Evolutionary conservation across 2,329 filamentous ascomycete species (phyloP).

Genomic region (Golovinomyces cichoracearum): DNA sequence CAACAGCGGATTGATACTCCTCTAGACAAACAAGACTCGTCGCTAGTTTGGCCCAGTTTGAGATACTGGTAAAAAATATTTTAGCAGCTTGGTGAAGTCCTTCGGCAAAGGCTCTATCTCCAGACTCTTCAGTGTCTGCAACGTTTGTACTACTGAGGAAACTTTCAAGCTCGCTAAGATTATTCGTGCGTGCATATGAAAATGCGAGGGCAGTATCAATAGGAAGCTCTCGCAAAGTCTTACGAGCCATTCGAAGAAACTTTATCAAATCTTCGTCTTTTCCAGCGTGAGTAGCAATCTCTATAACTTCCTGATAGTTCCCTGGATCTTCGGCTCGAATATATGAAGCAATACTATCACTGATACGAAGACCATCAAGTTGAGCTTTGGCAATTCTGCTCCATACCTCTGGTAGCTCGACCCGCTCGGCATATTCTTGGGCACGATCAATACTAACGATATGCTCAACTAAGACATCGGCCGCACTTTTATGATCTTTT

Average conservation of each 20-base stretch:
- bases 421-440: constrained; percentile 80
- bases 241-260: constrained; percentile 87
- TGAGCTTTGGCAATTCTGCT: constrained; percentile 96
- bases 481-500: constrained; percentile 61
- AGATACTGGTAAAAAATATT: constrained; percentile 96
- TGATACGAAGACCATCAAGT: constrained; percentile 76
- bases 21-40: constrained; percentile 91
- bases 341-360: constrained; percentile 86
- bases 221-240: constrained; percentile 76
- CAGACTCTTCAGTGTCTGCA: constrained; percentile 82
- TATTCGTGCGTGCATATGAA: constrained; percentile 72
- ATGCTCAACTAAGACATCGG: constrained; percentile 80
- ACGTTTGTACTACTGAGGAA: constrained; percentile 86
- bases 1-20: constrained; percentile 92
- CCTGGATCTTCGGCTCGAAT: constrained; percentile 80
- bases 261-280: constrained; percentile 97
- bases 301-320: constrained; percentile 89
- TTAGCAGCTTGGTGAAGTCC: constrained; percentile 88
- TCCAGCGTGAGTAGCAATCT: constrained; percentile 77
- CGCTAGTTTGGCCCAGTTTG: constrained; percentile 97
- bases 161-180: constrained; percentile 81
- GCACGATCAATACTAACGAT: constrained; percentile 95
- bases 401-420: constrained; percentile 89
- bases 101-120: constrained; percentile 92
- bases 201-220: constrained; percentile 90